Conservation (phyloP, 148 eudicot species). For the Rhododendron kiyosumense region DNA sequence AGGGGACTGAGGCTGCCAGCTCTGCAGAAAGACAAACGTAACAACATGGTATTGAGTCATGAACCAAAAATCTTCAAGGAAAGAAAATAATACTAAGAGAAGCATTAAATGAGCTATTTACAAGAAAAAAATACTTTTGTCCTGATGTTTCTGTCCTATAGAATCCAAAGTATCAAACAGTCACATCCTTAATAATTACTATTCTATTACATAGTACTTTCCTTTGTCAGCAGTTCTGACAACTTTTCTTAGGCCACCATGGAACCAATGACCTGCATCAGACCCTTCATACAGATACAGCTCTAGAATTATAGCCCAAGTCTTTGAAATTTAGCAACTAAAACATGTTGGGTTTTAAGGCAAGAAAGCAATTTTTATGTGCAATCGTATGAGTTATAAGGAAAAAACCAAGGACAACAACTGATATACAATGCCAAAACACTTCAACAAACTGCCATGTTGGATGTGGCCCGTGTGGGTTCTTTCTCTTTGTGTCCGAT, state of each 20-base stretch:
- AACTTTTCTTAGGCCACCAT: not conserved
- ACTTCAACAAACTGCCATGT: not conserved
- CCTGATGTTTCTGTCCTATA: not conserved
- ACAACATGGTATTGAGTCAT: constrained; percentile 14
- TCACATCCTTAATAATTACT: not conserved
- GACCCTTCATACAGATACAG: not conserved
- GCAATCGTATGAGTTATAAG: not conserved
- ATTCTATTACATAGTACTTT: not conserved
- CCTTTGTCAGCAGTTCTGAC: not conserved
- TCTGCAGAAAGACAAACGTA: constrained; percentile 44
- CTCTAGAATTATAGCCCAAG: not conserved
- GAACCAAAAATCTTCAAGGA: not conserved
- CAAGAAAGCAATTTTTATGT: not conserved
- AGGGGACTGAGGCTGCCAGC: constrained; percentile 86
- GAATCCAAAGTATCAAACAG: not conserved
- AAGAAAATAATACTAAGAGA: not conserved
- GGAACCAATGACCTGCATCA: not conserved
- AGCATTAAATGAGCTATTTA: not conserved
- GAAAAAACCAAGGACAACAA: not conserved
- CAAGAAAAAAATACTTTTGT: not conserved
- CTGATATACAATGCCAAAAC: not conserved
- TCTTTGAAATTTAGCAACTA: not conserved
- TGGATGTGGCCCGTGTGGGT: not conserved
- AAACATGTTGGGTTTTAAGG: not conserved
- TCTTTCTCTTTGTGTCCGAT: not conserved